A percentile compares a stretch with the other conserved stretches of the same genome.
Evolutionary conservation across 2,329 filamentous ascomycete species (phyloP).

Genomic region (Pestalotiopsis sp.): DNA sequence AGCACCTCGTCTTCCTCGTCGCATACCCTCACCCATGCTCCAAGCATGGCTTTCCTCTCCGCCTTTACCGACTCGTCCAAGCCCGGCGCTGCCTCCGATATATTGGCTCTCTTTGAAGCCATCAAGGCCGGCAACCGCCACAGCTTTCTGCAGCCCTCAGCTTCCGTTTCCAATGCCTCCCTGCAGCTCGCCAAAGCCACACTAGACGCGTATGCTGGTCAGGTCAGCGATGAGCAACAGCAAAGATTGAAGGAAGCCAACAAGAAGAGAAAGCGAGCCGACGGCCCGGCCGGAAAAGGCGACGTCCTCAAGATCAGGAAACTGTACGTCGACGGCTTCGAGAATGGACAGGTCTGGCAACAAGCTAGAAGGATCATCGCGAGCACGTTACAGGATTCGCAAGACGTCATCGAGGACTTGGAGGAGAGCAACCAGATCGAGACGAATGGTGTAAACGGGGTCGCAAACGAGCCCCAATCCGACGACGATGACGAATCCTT

Average conservation of each 20-base stretch:
- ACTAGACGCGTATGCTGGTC: constrained; percentile 76
- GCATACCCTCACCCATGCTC: constrained; percentile 61
- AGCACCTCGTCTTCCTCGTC: constrained; percentile 66
- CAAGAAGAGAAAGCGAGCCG: constrained; percentile 74
- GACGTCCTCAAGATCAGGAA: constrained; percentile 76
- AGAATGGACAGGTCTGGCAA: constrained; percentile 89
- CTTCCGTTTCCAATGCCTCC: constrained; percentile 68
- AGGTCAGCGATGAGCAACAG: constrained; percentile 74
- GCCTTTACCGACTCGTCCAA: constrained; percentile 35
- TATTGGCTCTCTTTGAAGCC: constrained; percentile 56
- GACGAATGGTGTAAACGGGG: constrained; percentile 46
- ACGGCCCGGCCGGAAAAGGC: constrained; percentile 44
- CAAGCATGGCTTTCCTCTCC: constrained; percentile 44
- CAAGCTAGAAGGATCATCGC: constrained; percentile 83
- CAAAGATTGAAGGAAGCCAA: constrained; percentile 67
- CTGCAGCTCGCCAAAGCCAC: constrained; percentile 78
- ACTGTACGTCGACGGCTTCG: constrained; percentile 85
- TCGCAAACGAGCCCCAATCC: constrained; percentile 30
- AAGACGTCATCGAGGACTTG: constrained; percentile 50
- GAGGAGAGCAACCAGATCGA: constrained; percentile 57
- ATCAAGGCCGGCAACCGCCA: constrained; percentile 66
- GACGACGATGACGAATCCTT: constrained; percentile 29
- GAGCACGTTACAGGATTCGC: constrained; percentile 53
- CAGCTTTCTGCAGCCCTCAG: constrained; percentile 74
- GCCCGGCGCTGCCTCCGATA: constrained; percentile 38